Conservation (phyloP, 176 grass and related monocot species). For the Hsuehochloa calcarea region DNA sequence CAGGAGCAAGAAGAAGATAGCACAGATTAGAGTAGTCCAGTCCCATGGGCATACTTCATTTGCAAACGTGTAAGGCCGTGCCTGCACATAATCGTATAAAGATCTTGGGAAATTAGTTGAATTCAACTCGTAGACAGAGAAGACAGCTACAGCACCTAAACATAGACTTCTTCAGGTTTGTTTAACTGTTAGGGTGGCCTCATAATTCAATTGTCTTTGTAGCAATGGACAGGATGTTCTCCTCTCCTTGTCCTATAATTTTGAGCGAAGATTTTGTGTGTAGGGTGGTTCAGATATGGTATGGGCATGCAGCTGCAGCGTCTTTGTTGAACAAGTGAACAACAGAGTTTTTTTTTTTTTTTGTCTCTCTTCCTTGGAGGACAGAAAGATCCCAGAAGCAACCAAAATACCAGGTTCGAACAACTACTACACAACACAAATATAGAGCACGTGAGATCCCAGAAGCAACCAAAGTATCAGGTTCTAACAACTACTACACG, state of each 20-base stretch:
- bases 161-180: background rate
- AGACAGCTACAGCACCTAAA: background rate
- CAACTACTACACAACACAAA: background rate
- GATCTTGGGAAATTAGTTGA: background rate
- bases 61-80: background rate
- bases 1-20: background rate
- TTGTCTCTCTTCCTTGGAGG: background rate
- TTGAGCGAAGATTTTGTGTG: background rate
- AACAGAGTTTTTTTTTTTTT: background rate
- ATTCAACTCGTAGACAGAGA: background rate
- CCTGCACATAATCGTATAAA: background rate
- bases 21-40: slow-evolving; percentile 6
- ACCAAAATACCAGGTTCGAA: background rate
- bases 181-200: background rate
- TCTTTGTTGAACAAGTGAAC: background rate
- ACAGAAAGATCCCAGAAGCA: background rate
- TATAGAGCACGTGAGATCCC: background rate
- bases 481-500: background rate
- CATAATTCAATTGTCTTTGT: slow-evolving; percentile 1
- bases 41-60: background rate
- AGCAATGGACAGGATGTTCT: slow-evolving; percentile 14
- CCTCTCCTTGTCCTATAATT: background rate
- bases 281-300: slow-evolving; percentile 29
- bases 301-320: background rate
- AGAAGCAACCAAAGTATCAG: background rate